Base-by-base conservation (phyloP, 1,284 basidiomycete species). In the Rhodotorula mucilaginosa region DNA sequence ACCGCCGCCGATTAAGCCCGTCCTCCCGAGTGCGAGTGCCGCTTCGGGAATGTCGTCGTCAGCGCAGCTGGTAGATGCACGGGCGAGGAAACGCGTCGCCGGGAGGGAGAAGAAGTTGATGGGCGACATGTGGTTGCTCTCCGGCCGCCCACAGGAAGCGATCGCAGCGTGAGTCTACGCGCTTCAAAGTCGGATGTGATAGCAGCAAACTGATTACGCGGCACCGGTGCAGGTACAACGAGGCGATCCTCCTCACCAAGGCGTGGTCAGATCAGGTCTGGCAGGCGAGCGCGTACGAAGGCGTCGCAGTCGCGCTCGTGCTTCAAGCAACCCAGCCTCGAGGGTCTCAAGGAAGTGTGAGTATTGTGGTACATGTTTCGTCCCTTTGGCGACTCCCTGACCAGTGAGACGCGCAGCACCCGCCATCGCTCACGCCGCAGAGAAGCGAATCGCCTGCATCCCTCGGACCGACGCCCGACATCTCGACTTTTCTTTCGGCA, bases 251-350 rank as follows among this genome's bases (percentile, higher is more conserved):
- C 58, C 80, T 90, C 39, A 88, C 91, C 75, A 90, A 89, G 79
- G 56, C 84, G 1, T 86, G 88, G 8, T 86, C 87, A 58, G 94
- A 97, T 80, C 81, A 86, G 26, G 84, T 90, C 29, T 97, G 94
- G 94, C 89, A 94, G 79, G 93, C 90, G 0, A 88, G 90, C 26
- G 88, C 89, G 0, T 83, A 92, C 58, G 94, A 97, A 82, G 91
- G 92, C 3, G 81, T 93, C 73, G 90, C 89, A 2, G 66, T 75
- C 16, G 71, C 73, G 8, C 66, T 69, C 6, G 71, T 74, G 29
- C 23, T 78, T 3, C 74, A 77, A 31, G 72, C 71, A 3, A 60
- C 67, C 6, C 58, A 57, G 54, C 71, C 68, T 19, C 69, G 67
- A 26, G 64, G 54, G 5, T 57, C 66, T 12, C 66, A 68, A n/a